Evolutionary conservation across 2,329 filamentous ascomycete genomes (phyloP), one percentile per base, ranked within the genome.

Genomic region (Sclerotinia spermophila): DNA sequence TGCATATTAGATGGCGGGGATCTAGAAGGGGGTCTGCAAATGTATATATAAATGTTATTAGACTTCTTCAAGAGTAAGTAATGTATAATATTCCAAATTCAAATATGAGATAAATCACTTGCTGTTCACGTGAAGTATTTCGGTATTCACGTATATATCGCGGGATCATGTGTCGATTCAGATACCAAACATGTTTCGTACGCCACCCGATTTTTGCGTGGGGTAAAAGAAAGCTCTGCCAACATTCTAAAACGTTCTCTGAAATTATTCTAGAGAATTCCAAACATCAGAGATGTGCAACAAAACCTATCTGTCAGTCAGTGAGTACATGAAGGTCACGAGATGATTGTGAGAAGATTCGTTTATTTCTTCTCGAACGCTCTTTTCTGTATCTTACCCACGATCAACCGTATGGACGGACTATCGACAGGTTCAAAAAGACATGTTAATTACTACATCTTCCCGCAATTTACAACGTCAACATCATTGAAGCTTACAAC

Each of bases 191-290:
- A 33, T 21, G 30, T 56, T 55, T 56, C 30, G 8, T 11, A 33
- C 17, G 27, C n/a, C n/a, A 55, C 8, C 27, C 30, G 53, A 21
- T 21, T 55, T 30, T 33, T 11, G 53, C 53, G 48, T 53, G 48
- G 48, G 48, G 48, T 53, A 53, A 30, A 53, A n/a, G 7, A 53
- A n/a, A 53, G n/a, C n/a, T n/a, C 48, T 53, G 27, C n/a, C 48
- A 53, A 30, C 48, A 27, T 53, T 53, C 48, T 53, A 53, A 53
- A 0, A 5, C n/a, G 33, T 58, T 58, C 19, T 58, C 3, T 33
- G 15, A 42, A 61, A 33, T 62, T 5, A 62, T 64, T 65, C 61
- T 51, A 65, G 33, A 65, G n/a, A 38, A 65, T 65, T 65, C 61
- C 44, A 65, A 51, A 51, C 33, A 19, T 2, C 19, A 27, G 19